Evolutionary conservation across 208 protist species (phyloP), one percentile per base, ranked within the genome.

Genomic region (Angomonas deanei): DNA sequence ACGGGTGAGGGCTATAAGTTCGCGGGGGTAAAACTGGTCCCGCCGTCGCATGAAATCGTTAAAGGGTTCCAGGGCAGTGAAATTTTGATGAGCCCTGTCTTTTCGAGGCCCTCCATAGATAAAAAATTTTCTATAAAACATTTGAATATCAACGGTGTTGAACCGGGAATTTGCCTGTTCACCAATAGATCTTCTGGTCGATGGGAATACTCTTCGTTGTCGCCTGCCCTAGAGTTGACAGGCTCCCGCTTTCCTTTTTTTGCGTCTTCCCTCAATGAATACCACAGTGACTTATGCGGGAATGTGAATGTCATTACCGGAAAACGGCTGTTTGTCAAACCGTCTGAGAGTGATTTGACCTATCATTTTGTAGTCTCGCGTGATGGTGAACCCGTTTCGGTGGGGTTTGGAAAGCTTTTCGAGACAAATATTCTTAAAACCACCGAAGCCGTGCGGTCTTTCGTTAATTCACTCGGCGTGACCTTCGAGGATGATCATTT

Each of bases 181-280:
- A 34, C 26, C 10, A 71, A 0, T 68, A 77, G 58, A 28, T 34
- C 70, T 61, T 61, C 62, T 39, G 61, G 42, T 34, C 52, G 72
- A 19, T 64, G 21, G 19, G 60, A 70, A 36, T 55, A 50, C 24
- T n/a, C 2, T 5, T 65, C 48, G 63, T 48, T 66, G 38, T 64
- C 55, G 49, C 70, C 30, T 82, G 88, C 55, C 61, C 56, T 63
- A 31, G 88, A 86, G 49, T 42, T 95, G 39, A 77, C 69, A 49
- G 88, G 88, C 5, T 84, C 88, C 42, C 72, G 88, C 2, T 95
- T 84, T 80, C 80, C 88, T 3, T 95, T 92, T 74, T 95, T 82
- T 54, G 67, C 78, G 10, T 83, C 88, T 27, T 74, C 76, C 47
- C 26, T 80, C 27, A 64, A 66, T 13, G 80, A 76, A 26, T 77